Evolutionary conservation across 768 basidiomycete species (phyloP).

Genomic region (Gyrodon lividus): DNA sequence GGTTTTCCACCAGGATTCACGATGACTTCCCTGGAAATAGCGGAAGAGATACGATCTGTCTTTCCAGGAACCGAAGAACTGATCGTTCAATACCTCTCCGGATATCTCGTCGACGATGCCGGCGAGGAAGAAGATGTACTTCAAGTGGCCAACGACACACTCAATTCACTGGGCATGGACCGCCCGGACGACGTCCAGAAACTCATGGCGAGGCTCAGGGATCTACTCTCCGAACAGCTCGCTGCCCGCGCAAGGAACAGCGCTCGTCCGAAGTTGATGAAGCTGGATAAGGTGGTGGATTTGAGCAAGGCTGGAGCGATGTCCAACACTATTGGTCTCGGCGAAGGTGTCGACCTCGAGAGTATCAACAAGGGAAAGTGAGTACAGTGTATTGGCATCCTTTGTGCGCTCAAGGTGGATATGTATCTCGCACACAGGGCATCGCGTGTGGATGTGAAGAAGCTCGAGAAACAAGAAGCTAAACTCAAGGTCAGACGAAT

Average conservation of each 20-base stretch:
- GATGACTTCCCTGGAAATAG: slow-evolving; percentile 76
- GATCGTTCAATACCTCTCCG: slow-evolving; percentile 83
- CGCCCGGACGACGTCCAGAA: slow-evolving; percentile 56
- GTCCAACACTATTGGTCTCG: slow-evolving; percentile 75
- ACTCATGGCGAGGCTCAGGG: slow-evolving; percentile 63
- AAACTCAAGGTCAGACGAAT: slow-evolving; percentile 70
- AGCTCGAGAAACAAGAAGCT: slow-evolving; percentile 94
- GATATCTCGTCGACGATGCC: slow-evolving; percentile 85
- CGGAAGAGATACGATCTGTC: slow-evolving; percentile 67
- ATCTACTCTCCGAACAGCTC: slow-evolving; percentile 65
- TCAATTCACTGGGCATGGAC: slow-evolving; percentile 73
- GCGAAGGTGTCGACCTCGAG: slow-evolving; percentile 85
- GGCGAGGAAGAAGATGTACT: slow-evolving; percentile 87
- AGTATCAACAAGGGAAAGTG: slow-evolving; percentile 94
- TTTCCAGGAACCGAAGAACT: slow-evolving; percentile 83
- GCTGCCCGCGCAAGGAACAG: slow-evolving; percentile 55
- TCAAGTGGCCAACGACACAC: slow-evolving; percentile 69
- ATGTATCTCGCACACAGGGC: slow-evolving; percentile 50
- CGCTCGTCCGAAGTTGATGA: slow-evolving; percentile 64
- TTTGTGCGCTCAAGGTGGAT: slow-evolving; percentile 1
- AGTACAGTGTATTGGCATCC: slow-evolving; percentile 24
- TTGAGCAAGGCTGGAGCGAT: slow-evolving; percentile 78
- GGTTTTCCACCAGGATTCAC: neutral
- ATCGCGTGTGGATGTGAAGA: slow-evolving; percentile 91
- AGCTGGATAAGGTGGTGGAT: slow-evolving; percentile 85